Evolutionary conservation across 73 alveolate genomes (phyloP).

Genomic region (Tetrahymena malaccensis): DNA sequence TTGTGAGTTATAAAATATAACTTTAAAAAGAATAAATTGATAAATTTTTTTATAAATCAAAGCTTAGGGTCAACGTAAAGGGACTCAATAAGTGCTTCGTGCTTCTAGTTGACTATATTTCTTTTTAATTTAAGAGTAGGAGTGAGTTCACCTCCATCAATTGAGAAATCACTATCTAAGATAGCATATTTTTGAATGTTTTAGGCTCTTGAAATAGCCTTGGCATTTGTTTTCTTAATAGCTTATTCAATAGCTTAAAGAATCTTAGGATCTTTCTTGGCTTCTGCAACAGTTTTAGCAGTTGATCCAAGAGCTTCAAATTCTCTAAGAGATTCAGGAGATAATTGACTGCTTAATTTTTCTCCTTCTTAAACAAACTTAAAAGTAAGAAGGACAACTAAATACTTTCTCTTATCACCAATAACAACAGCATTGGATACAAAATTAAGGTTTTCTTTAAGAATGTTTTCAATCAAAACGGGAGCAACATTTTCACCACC

Average conservation of each 20-base stretch:
- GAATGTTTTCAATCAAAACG: slow-evolving; percentile 69
- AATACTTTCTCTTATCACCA: slow-evolving; percentile 69
- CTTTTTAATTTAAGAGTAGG: slow-evolving; percentile 85
- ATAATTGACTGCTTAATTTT: slow-evolving; percentile 50
- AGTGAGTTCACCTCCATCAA: slow-evolving; percentile 81
- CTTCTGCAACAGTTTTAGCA: slow-evolving; percentile 51
- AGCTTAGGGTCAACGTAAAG: slow-evolving; percentile 57
- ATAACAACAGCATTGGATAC: slow-evolving; percentile 65
- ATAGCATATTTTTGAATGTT: slow-evolving; percentile 61
- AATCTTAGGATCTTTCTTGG: slow-evolving; percentile 43
- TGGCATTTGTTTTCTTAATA: background rate
- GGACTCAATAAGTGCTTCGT: slow-evolving; percentile 48
- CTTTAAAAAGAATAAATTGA: background rate
- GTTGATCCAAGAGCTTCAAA: slow-evolving; percentile 31
- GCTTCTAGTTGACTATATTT: slow-evolving; percentile 55
- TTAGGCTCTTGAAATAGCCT: slow-evolving; percentile 65
- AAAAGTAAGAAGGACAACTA: slow-evolving; percentile 52
- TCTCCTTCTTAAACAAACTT: slow-evolving; percentile 49
- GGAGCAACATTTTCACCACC: slow-evolving; percentile 98
- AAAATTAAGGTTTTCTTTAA: slow-evolving; percentile 68
- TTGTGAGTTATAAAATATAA: background rate
- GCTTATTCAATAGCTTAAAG: background rate
- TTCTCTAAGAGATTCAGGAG: slow-evolving; percentile 51
- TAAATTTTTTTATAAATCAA: background rate
- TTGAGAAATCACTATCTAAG: slow-evolving; percentile 57